Conservation (phyloP, 768 basidiomycete species). For the Boletus tomentosulus region DNA sequence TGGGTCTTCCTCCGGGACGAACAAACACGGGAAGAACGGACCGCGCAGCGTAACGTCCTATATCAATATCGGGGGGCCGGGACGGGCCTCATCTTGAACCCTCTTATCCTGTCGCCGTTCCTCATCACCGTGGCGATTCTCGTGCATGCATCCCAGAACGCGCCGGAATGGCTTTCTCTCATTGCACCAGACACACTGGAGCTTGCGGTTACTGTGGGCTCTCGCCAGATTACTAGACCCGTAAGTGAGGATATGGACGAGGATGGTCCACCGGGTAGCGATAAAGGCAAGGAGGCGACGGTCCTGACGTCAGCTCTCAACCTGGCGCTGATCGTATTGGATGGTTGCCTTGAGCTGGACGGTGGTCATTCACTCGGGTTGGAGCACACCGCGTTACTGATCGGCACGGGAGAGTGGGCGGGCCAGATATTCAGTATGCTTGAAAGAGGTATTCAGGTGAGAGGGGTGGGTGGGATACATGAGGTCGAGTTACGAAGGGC, state of each 20-base stretch:
- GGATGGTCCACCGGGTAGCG: conserved; percentile 12
- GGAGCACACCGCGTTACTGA: conserved; percentile 68
- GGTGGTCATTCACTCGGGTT: conserved; percentile 68
- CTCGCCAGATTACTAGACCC: conserved; percentile 50
- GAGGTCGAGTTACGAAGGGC: conserved; percentile 61
- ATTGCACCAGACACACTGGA: conserved; percentile 81
- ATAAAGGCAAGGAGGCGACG: conserved; percentile 56
- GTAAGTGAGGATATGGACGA: conserved; percentile 34
- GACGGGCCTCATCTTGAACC: conserved; percentile 77
- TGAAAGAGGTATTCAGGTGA: conserved; percentile 58
- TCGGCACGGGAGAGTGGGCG: conserved; percentile 82
- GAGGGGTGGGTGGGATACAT: conserved; percentile 63
- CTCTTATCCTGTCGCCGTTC: conserved; percentile 72
- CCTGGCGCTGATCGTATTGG: conserved; percentile 69
- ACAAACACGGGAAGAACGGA: conserved; percentile 69
- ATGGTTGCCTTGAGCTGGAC: conserved; percentile 73
- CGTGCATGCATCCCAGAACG: conserved; percentile 77
- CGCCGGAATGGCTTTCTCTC: conserved; percentile 74
- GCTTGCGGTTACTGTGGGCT: conserved; percentile 76
- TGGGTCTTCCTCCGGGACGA: conserved; percentile 92
- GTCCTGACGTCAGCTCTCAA: conserved; percentile 76
- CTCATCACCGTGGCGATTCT: conserved; percentile 74
- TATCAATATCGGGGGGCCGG: conserved; percentile 67
- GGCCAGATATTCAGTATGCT: conserved; percentile 56
- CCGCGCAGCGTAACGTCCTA: conserved; percentile 50